Base-by-base conservation (phyloP, 192 early-diverging fungal species). In the Linnemannia zychae region DNA sequence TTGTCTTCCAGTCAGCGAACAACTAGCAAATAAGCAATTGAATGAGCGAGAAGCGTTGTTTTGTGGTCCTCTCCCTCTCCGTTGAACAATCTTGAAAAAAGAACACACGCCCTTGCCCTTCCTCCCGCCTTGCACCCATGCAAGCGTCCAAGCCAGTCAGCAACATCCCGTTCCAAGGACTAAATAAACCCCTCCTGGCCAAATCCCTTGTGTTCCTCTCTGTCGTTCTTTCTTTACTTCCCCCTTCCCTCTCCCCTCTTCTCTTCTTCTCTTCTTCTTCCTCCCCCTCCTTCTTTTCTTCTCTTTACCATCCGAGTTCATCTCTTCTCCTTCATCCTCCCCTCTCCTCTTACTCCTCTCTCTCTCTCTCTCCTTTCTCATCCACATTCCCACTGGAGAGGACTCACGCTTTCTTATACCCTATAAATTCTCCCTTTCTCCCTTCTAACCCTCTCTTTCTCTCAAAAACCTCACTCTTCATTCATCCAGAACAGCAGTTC, bases 341-440 rank as follows among this genome's bases (percentile, higher is more conserved):
- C 53, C 24, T 63, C 50, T 63, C 28, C 36, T 36, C 11, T 47
- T 67, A 22, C 52, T 38, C 74, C 46, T 67, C 69, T 40, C 38
- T 48, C 15, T 33, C 16, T 22, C 7, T 46, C 40, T 71, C 68
- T 46, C 18, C 24, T 63, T 53, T 22, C 40, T 17, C 67, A 50
- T 77, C 75, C 48, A 53, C 48, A 50, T 28, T 53, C 76, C 47
- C 50, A 53, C 37, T 50, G 48, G 74, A 53, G 60, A 66, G 74
- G 60, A 38, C 7, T 13, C 7, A 37, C 66, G 5, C 22, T 20
- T 40, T 36, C 67, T 37, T 67, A 49, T 65, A 34, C 67, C 66
- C 31, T 47, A 69, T 77, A 44, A 24, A 69, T 28, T 28, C 65
- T 57, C n/a, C 36, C 24, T 11, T 78, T 66, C 4, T 44, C 49